Conservation (phyloP, 805 yeast species). For the Vanderwaltozyma yarrowii region DNA sequence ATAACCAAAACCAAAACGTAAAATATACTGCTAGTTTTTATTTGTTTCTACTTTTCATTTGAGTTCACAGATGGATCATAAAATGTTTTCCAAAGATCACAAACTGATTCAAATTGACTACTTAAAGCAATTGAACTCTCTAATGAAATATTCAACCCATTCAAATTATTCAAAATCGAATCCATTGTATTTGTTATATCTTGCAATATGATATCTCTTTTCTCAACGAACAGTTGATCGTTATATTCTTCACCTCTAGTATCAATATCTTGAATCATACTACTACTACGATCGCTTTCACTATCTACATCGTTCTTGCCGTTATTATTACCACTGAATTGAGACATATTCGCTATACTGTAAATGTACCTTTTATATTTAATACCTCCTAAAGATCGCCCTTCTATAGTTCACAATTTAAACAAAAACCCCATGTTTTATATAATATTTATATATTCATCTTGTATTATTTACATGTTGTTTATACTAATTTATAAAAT, state of each 20-base stretch:
- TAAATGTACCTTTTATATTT: too few species aligned
- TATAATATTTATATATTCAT: too few species aligned
- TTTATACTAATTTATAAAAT: too few species aligned
- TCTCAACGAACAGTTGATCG: slow-evolving; percentile 3
- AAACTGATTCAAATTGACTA: slow-evolving; percentile 61
- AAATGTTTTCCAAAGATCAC: slow-evolving; percentile 60
- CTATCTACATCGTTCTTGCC: too few species aligned
- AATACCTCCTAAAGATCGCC: too few species aligned
- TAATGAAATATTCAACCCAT: slow-evolving; percentile 54
- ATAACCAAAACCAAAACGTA: too few species aligned
- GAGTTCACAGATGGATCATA: slow-evolving; percentile 34
- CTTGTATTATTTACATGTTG: too few species aligned
- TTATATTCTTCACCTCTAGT: slow-evolving; percentile 1
- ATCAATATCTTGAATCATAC: background rate
- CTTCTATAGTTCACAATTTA: too few species aligned
- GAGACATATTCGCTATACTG: too few species aligned
- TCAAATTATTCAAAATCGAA: slow-evolving; percentile 52
- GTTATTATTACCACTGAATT: too few species aligned
- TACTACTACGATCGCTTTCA: background rate
- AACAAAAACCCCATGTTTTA: too few species aligned
- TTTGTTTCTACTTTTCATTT: background rate
- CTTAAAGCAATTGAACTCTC: slow-evolving; percentile 65
- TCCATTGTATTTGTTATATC: slow-evolving; percentile 40
- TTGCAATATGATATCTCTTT: slow-evolving; percentile 22
- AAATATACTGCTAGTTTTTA: too few species aligned